Base-by-base conservation (phyloP, 768 basidiomycete species). In the Trametes cingulata region DNA sequence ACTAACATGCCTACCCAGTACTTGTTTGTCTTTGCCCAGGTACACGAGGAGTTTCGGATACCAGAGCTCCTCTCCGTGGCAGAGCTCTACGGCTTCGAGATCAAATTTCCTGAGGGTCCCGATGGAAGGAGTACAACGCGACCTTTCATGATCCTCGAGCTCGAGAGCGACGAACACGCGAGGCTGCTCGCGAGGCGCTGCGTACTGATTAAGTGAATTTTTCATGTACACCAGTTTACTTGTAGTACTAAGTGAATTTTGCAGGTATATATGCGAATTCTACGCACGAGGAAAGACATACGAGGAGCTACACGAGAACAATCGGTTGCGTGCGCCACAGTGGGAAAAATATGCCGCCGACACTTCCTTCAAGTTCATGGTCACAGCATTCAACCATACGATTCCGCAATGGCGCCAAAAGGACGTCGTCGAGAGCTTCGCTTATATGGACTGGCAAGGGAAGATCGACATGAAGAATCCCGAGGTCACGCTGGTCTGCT, bases 361-460 rank as follows among this genome's bases (percentile, higher is more conserved):
- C 57, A 87, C 87, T 1, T 87, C 91, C 0, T 97, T 95, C 80
- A 88, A 87, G 65, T 94, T 96, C 71, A 69, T 82, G 14, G 84
- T 95, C 8, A 82, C 85, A 1, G 86, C 84, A 0, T 88, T 86
- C 67, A 88, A 90, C 62, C 90, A 87, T 67, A 84, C 85, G 10
- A 86, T 94, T 14, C 83, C 88, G 14, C 84, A 87, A 65, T 70
- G 73, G 39, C 80, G 87, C 15, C 90, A 92, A 65, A 79, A 75
- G 59, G 75, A 82, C 14, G 77, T 91, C 42, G 84, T 96, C 43
- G 87, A 94, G 69, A 80, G 80, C 64, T 98, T 99, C 72, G 73
- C 80, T 2, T 97, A 93, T 69, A 93, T 98, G 90, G 85, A 76
- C 19, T 87, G 94, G 62, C 72, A 80, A 58, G 95, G 95, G 13